A percentile compares a stretch with the other conserved stretches of the same genome.
These are phyloP conservation scores for Suhomyces terraborum DNA, from an alignment of 1,139 yeast genomes.

Conservation along the genomic window DNA sequence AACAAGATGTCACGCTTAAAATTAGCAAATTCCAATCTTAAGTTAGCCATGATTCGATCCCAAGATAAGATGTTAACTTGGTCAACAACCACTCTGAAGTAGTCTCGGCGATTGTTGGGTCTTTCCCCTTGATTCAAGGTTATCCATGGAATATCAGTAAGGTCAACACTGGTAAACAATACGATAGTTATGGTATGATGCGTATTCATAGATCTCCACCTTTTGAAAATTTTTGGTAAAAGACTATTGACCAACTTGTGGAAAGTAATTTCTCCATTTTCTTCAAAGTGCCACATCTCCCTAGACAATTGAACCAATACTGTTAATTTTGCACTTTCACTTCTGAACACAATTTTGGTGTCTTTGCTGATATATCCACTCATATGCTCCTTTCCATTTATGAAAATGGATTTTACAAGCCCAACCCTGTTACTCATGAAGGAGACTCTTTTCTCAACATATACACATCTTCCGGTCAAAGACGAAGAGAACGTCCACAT, in stretches of 20 bases:
- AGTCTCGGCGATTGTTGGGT: slow-evolving; percentile 69
- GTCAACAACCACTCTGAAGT: slow-evolving; percentile 91
- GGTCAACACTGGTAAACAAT: slow-evolving; percentile 78
- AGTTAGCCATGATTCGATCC: slow-evolving; percentile 88
- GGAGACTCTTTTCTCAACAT: slow-evolving; percentile 63
- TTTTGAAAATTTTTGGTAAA: slow-evolving; percentile 83
- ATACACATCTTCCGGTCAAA: slow-evolving; percentile 64
- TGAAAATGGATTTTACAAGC: slow-evolving; percentile 65
- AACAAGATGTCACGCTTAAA: slow-evolving; percentile 73
- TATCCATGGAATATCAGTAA: slow-evolving; percentile 57
- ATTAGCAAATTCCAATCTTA: slow-evolving; percentile 81
- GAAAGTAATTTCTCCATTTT: slow-evolving; percentile 90
- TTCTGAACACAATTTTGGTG: slow-evolving; percentile 81
- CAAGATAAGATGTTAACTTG: slow-evolving; percentile 86
- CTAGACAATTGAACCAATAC: slow-evolving; percentile 85
- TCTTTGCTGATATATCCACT: slow-evolving; percentile 67
- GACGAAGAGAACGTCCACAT: slow-evolving; percentile 84
- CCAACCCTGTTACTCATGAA: slow-evolving; percentile 64
- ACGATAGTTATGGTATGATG: slow-evolving; percentile 93
- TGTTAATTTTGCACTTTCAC: slow-evolving; percentile 84
- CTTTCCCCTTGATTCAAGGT: slow-evolving; percentile 71
- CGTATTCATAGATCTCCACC: slow-evolving; percentile 84
- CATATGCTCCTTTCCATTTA: slow-evolving; percentile 66
- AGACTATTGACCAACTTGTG: slow-evolving; percentile 89
- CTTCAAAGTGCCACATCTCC: slow-evolving; percentile 99